A percentile compares a stretch with the other conserved stretches of the same genome.
Conservation (phyloP, 805 yeast genomes). For the Myxozyma lipomycoides region DNA sequence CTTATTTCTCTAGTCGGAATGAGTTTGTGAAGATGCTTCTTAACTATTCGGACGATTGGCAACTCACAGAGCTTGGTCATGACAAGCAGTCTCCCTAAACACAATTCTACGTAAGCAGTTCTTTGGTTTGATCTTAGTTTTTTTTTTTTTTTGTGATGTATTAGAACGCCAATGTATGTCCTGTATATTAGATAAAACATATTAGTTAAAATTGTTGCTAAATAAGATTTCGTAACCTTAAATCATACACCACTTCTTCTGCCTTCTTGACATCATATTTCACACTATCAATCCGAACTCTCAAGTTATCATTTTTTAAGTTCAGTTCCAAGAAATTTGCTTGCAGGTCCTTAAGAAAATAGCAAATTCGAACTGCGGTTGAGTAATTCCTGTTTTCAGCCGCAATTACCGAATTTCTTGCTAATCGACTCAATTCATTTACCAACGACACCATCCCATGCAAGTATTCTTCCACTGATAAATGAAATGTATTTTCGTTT, state of each 20-base stretch:
- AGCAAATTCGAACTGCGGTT: slow-evolving; percentile 21
- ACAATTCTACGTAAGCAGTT: background rate
- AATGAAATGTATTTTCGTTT: slow-evolving; percentile 12
- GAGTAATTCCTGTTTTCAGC: slow-evolving; percentile 17
- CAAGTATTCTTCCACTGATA: slow-evolving; percentile 34
- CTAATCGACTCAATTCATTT: slow-evolving; percentile 33
- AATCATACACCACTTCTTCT: slow-evolving; percentile 34
- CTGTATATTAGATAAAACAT: no score
- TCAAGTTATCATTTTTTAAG: slow-evolving; percentile 34
- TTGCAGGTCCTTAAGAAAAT: slow-evolving; percentile 32
- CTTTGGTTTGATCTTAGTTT: background rate
- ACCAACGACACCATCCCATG: slow-evolving; percentile 31
- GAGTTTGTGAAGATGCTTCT: slow-evolving; percentile 1
- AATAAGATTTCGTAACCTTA: slow-evolving; percentile 29
- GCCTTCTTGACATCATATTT: slow-evolving; percentile 37
- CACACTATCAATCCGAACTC: slow-evolving; percentile 33
- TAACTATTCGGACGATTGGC: background rate
- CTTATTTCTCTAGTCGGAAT: slow-evolving; percentile 5
- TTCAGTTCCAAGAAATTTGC: slow-evolving; percentile 32
- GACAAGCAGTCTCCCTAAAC: no score
- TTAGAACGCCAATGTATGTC: background rate
- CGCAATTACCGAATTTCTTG: slow-evolving; percentile 32
- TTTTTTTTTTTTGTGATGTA: background rate
- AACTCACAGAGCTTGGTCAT: no score
- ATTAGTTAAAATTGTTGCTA: no score